Conservation (phyloP, 441 rosid species). For the Adansonia rubrostipa region DNA sequence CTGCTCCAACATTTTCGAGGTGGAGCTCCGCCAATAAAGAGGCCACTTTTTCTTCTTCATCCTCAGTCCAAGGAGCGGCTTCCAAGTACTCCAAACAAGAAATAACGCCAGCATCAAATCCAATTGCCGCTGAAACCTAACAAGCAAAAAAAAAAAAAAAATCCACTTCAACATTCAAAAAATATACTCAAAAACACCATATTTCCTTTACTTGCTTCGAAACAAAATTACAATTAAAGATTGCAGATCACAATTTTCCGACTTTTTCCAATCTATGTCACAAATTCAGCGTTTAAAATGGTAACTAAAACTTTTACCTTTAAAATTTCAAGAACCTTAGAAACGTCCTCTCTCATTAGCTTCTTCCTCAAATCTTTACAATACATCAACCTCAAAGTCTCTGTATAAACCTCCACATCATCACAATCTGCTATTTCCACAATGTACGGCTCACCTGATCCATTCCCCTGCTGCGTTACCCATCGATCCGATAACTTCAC, state of each 20-base stretch:
- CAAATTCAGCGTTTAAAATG: not conserved
- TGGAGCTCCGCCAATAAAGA: constrained; percentile 75
- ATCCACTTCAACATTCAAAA: constrained; percentile 23
- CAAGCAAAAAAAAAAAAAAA: constrained; percentile 14
- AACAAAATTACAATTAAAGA: too few relatives aligned
- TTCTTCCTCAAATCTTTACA: constrained; percentile 85
- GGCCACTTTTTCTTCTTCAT: constrained; percentile 90
- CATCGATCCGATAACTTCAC: constrained; percentile 79
- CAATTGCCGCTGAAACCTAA: constrained; percentile 79
- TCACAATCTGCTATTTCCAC: constrained; percentile 98
- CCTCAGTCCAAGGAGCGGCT: constrained; percentile 99
- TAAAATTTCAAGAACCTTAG: constrained; percentile 84
- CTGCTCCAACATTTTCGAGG: constrained; percentile 42
- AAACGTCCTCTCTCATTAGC: constrained; percentile 86
- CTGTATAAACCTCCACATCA: constrained; percentile 94
- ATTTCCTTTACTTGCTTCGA: not conserved
- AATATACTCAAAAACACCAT: not conserved
- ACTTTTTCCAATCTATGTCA: not conserved
- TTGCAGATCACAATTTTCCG: not conserved
- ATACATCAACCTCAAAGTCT: constrained; percentile 90
- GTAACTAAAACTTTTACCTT: constrained; percentile 52
- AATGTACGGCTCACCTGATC: constrained; percentile 51
- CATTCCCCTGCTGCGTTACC: constrained; percentile 65
- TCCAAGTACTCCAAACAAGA: constrained; percentile 94
- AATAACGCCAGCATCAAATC: constrained; percentile 60